These are phyloP conservation scores for Saccharomycopsis capsularis DNA, from an alignment of 805 yeast genomes.

Conservation along the genomic window DNA sequence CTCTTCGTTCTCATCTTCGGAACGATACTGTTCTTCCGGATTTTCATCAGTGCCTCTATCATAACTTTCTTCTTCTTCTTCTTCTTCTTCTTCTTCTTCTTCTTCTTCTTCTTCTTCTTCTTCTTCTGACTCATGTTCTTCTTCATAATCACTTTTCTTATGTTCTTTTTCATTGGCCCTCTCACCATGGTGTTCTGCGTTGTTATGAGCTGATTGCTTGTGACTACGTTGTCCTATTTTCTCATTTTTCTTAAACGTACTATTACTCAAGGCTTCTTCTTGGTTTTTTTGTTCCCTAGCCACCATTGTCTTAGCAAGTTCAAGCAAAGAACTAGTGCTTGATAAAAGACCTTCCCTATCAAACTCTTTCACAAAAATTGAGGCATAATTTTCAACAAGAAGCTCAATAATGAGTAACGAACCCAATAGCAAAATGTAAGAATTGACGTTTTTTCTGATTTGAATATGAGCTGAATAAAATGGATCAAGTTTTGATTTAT, in stretches of 20 bases:
- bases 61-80: conserved; percentile 22
- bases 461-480: too few species aligned
- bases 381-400: conserved; percentile 40
- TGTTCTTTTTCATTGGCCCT: conserved; percentile 2
- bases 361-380: conserved; percentile 39
- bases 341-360: conserved; percentile 78
- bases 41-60: background rate
- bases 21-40: too few species aligned
- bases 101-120: conserved; percentile 27
- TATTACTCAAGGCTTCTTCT: too few species aligned
- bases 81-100: conserved; percentile 19
- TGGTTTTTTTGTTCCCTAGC: background rate
- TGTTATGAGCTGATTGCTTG: conserved; percentile 20
- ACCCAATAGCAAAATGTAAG: conserved; percentile 12
- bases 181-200: conserved; percentile 18
- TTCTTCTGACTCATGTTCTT: conserved; percentile 25
- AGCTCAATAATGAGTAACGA: conserved; percentile 34
- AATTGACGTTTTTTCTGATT: conserved; percentile 2
- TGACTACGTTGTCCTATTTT: conserved; percentile 10
- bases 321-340: too few species aligned
- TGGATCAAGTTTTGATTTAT: too few species aligned
- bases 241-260: background rate
- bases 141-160: conserved; percentile 14
- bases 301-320: background rate
- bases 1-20: too few species aligned